Conservation (phyloP, 805 yeast species). For the Cyberlindnera samutprakarnensis region DNA sequence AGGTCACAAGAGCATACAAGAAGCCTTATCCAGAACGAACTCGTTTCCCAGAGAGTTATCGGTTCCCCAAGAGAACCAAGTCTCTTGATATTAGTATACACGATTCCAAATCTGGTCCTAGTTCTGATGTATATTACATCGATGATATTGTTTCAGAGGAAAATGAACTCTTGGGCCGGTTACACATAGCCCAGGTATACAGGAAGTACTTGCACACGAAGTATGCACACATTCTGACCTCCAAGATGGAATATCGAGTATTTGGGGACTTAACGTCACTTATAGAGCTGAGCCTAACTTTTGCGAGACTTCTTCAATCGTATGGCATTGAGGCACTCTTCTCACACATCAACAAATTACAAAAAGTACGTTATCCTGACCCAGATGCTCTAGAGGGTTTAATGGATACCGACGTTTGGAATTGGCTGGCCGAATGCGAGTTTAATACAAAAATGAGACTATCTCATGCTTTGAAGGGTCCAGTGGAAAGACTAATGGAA, state of each 20-base stretch:
- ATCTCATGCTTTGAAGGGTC: constrained; percentile 26
- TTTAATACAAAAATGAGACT: constrained; percentile 18
- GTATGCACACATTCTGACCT: not conserved
- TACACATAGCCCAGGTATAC: not conserved
- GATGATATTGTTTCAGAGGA: no score
- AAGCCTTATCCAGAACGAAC: not conserved
- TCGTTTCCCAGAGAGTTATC: not conserved
- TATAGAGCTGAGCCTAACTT: not conserved
- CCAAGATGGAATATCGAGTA: not conserved
- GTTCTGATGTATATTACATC: no score
- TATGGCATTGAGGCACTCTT: not conserved
- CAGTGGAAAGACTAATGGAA: constrained; percentile 24
- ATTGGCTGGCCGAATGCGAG: constrained; percentile 30
- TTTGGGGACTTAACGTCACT: constrained; percentile 1
- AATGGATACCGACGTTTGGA: constrained; percentile 15
- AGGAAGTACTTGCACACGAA: not conserved
- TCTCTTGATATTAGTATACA: not conserved
- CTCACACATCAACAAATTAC: not conserved
- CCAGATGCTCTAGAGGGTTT: constrained; percentile 17
- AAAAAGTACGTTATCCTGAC: not conserved
- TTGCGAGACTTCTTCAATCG: not conserved
- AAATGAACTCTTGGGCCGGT: not conserved
- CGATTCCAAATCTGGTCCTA: no score
- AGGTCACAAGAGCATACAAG: not conserved
- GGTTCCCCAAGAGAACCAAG: not conserved